A percentile compares a stretch with the other conserved stretches of the same genome.
phyloP scores from a whole-genome alignment of 148 eudicot genomes.

The Tetragonia tetragonoides region DNA sequence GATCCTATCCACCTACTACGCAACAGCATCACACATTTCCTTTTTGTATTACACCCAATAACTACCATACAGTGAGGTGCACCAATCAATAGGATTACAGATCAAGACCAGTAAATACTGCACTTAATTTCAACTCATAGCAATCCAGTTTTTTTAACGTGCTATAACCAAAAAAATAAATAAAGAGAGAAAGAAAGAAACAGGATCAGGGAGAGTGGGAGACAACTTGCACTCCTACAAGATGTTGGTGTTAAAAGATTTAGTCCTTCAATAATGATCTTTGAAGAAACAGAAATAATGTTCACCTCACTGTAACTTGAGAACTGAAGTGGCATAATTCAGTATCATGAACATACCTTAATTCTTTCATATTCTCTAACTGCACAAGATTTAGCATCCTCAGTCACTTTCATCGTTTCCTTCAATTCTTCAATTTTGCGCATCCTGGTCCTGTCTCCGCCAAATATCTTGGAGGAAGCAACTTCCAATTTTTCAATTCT shows the following conservation, averaged over 20 bases:
- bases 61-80: no score
- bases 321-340: background rate
- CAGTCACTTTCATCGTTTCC: slow-evolving; percentile 71
- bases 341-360: slow-evolving; percentile 49
- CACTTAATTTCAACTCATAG: background rate
- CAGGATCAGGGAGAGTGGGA: no score
- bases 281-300: background rate
- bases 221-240: no score
- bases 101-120: background rate
- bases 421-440: slow-evolving; percentile 89
- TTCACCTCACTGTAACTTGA: background rate
- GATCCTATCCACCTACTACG: background rate
- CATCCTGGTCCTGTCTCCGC: slow-evolving; percentile 87
- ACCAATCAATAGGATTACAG: background rate
- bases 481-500: slow-evolving; percentile 89
- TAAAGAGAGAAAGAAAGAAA: no score
- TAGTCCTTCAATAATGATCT: background rate
- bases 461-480: slow-evolving; percentile 93
- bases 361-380: slow-evolving; percentile 78
- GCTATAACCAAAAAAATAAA: no score
- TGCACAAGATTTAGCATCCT: slow-evolving; percentile 85
- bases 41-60: background rate
- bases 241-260: no score
- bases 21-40: no score
- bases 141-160: background rate